Evolutionary conservation across 2,329 filamentous ascomycete genomes (phyloP), one percentile per base, ranked within the genome.

Genomic region (Davidsoniella neocaledoniae): DNA sequence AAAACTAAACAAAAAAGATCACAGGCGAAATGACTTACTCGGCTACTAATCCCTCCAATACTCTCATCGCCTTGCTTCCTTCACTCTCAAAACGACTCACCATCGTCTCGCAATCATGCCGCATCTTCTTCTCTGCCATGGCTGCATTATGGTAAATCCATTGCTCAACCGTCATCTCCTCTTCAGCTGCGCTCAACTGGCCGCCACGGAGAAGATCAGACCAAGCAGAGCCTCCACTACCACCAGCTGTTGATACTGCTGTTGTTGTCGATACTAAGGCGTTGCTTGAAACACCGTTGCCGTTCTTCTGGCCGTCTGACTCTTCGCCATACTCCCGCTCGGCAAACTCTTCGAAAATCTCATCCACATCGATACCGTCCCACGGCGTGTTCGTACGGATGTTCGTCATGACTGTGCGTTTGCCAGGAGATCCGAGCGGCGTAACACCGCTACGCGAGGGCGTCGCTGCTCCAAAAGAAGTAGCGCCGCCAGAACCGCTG

Each of bases 141-240:
- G 74, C 73, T 0, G 91, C 91, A 56, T 91, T 88, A 64, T 81
- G 76, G 52, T 79, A 70, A 38, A 98, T 83, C 86, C 90, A 98
- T 63, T 95, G 80, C 62, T 94, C 86, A 0, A 96, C 86, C 4
- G 80, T 90, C 88, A 98, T 94, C 37, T 74, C 70, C 68, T 83
- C 87, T 67, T 96, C 91, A 0, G 79, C 76, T 48, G 74, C 83
- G 2, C 76, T 81, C 48, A 98, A 65, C 12, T 74, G 74, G 0
- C 70, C 70, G 10, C 76, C 77, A 38, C 72, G 68, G 14, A 81
- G 61, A 23, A 77, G 66, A 8, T 44, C 66, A 63, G 16, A 67
- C 66, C 2, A 68, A 66, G 0, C 65, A 63, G 50, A 76, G 78
- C 56, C 80, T 72, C 58, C 42, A 8, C 10, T 45, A 17, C 16